Evolutionary conservation across 768 basidiomycete species (phyloP).

Genomic region (Tulasnella sp.): DNA sequence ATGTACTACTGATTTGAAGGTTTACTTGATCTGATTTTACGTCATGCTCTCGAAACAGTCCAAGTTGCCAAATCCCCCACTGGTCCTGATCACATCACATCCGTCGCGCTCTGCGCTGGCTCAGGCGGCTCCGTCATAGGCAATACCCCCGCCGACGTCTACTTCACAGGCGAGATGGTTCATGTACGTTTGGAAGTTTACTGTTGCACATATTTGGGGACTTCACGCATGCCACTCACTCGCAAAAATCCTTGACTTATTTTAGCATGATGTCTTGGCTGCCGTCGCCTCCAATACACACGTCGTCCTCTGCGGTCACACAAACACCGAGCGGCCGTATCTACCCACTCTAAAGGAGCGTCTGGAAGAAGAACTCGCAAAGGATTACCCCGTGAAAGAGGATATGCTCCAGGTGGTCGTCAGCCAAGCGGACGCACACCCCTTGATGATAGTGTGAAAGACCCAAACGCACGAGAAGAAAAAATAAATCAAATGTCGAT

Average conservation of each 20-base stretch:
- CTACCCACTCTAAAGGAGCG: constrained; percentile 61
- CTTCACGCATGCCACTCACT: neutral
- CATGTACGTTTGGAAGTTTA: constrained; percentile 43
- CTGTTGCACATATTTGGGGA: neutral
- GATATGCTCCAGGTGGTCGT: constrained; percentile 44
- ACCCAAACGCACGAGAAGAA: too few species aligned
- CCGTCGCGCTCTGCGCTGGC: constrained; percentile 86
- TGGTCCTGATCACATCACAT: constrained; percentile 38
- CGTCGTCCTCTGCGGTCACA: constrained; percentile 88
- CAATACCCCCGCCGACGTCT: constrained; percentile 68
- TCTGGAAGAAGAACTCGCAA: constrained; percentile 42
- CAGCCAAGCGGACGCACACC: constrained; percentile 63
- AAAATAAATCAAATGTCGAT: too few species aligned
- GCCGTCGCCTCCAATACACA: constrained; percentile 63
- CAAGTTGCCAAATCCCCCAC: constrained; percentile 19
- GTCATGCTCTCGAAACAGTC: constrained; percentile 13
- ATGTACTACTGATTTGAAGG: too few species aligned
- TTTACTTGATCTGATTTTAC: too few species aligned
- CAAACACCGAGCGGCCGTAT: constrained; percentile 91
- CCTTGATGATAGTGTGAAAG: constrained; percentile 53
- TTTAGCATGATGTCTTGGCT: constrained; percentile 78
- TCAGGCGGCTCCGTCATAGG: constrained; percentile 70
- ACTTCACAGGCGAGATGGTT: constrained; percentile 86
- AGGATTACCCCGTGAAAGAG: constrained; percentile 26
- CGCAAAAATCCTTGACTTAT: constrained; percentile 1